Evolutionary conservation across 495 filamentous ascomycete species (phyloP).

Genomic region (Xylaria sp.): DNA sequence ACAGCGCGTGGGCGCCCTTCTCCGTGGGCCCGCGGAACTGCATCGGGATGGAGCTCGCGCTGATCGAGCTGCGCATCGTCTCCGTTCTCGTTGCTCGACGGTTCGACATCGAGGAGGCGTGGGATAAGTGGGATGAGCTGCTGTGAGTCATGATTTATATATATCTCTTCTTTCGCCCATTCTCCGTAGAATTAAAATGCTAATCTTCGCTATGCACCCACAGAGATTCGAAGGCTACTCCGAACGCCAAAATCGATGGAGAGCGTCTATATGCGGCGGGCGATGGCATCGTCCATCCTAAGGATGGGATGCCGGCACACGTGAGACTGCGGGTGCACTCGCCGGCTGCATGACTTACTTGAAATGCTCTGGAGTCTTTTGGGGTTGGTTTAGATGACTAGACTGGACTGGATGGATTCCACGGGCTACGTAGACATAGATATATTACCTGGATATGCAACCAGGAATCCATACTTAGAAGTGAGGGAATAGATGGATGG

Average conservation of each 20-base stretch:
- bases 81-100: constrained; percentile 53
- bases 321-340: constrained; percentile 32
- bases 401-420: neutral
- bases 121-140: constrained; percentile 49
- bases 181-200: constrained; percentile 1
- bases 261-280: constrained; percentile 42
- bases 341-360: constrained; percentile 23
- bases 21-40: constrained; percentile 60
- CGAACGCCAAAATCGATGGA: constrained; percentile 38
- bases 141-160: constrained; percentile 36
- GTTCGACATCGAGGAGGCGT: constrained; percentile 56
- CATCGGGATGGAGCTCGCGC: constrained; percentile 61
- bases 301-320: constrained; percentile 42
- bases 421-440: neutral
- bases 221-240: constrained; percentile 34
- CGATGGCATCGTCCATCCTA: constrained; percentile 40
- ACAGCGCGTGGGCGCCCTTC: constrained; percentile 60
- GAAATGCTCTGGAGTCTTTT: neutral
- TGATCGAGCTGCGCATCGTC: constrained; percentile 55
- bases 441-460: neutral
- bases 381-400: neutral
- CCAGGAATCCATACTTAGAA: neutral
- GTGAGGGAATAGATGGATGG: neutral
- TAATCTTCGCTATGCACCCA: neutral
- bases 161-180: neutral